These are phyloP conservation scores for Diaporthe caulivora DNA, from an alignment of 2,329 filamentous ascomycete species.

Conservation along the genomic window DNA sequence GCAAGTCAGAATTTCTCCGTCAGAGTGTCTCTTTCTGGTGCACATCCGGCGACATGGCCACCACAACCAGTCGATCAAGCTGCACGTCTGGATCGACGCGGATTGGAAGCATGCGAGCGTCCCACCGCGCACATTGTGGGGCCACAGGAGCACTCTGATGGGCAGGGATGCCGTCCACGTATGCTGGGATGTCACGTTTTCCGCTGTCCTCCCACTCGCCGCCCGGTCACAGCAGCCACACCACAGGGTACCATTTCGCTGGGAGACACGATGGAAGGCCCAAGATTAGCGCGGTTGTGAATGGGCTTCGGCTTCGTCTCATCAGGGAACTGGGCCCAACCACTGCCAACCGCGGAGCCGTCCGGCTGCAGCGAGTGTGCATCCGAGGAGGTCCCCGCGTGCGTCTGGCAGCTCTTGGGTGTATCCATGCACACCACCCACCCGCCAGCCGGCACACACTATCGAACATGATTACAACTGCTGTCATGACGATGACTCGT, in stretches of 20 bases:
- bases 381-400: conserved; percentile 17
- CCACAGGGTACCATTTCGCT: neutral
- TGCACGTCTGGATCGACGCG: neutral
- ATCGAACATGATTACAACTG: neutral
- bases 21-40: neutral
- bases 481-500: conserved; percentile 5
- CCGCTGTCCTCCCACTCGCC: neutral
- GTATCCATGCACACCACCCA: neutral
- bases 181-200: conserved; percentile 19
- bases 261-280: neutral
- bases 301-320: too few relatives aligned
- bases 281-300: neutral
- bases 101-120: neutral
- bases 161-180: neutral
- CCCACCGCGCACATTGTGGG: neutral
- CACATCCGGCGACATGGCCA: neutral
- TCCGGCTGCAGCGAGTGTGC: conserved; percentile 17
- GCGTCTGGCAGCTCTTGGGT: conserved; percentile 16
- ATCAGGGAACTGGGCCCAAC: neutral
- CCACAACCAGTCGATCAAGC: neutral
- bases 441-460: neutral
- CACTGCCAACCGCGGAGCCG: neutral
- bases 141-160: neutral
- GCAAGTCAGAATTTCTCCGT: neutral
- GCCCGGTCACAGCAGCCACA: conserved; percentile 8